Percentiles rank a stretch among this genome's conserved stretches.
phyloP scores from a whole-genome alignment of 805 yeast species.

The Metschnikowia cerradonensis region DNA sequence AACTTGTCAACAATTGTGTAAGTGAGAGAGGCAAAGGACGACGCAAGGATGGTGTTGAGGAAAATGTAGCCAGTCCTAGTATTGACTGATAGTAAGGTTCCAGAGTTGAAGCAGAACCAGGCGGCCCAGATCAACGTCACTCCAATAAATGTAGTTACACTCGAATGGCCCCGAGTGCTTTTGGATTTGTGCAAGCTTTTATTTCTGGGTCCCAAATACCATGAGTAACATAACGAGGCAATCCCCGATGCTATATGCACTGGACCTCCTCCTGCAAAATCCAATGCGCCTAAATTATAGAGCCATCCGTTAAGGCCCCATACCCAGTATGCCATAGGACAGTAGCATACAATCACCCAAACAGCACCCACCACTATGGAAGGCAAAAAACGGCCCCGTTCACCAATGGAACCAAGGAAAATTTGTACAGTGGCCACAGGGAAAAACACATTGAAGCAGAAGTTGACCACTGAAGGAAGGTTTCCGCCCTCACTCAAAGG shows the following conservation, averaged over 20 bases:
- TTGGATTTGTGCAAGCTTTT: conserved; percentile 23
- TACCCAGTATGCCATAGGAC: conserved; percentile 45
- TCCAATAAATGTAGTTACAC: conserved; percentile 38
- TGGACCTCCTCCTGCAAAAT: conserved; percentile 50
- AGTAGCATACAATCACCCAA: conserved; percentile 43
- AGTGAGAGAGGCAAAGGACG: conserved; percentile 43
- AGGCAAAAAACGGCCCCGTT: conserved; percentile 41
- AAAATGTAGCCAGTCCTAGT: conserved; percentile 44
- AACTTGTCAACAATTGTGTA: conserved; percentile 43
- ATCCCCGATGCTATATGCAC: conserved; percentile 45
- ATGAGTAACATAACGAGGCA: conserved; percentile 41
- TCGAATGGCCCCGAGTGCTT: conserved; percentile 30
- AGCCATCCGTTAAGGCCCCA: conserved; percentile 47
- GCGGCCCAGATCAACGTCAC: conserved; percentile 46
- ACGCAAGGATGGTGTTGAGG: conserved; percentile 49
- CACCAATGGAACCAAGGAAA: conserved; percentile 42
- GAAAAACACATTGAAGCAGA: conserved; percentile 42
- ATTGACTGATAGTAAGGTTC: conserved; percentile 39
- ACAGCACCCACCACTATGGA: conserved; percentile 37
- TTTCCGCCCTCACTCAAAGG: conserved; percentile 44
- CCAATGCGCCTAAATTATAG: conserved; percentile 40
- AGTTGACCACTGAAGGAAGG: conserved; percentile 45
- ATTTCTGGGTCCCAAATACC: conserved; percentile 40
- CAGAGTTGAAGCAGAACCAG: conserved; percentile 49
- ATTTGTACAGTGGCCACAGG: conserved; percentile 49